Conservation (phyloP, 352 stramenopile genomes). For the Bremia lactucae region DNA sequence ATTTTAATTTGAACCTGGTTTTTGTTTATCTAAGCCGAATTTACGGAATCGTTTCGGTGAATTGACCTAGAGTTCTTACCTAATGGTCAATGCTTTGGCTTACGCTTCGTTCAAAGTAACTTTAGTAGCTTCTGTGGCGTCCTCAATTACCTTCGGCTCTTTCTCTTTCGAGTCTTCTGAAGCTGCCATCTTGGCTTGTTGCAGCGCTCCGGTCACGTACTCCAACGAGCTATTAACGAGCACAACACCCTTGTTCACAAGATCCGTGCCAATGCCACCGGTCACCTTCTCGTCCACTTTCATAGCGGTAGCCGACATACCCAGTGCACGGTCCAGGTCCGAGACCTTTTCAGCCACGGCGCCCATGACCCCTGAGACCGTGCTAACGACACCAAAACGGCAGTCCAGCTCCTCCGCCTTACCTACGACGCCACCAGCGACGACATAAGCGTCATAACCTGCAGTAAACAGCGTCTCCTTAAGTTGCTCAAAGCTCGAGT, state of each 20-base stretch:
- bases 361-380: constrained; percentile 36
- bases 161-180: constrained; percentile 27
- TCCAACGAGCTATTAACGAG: constrained; percentile 61
- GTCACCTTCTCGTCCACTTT: constrained; percentile 68
- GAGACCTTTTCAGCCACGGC: constrained; percentile 43
- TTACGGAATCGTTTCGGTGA: too few relatives aligned
- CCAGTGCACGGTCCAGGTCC: constrained; percentile 43
- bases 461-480: constrained; percentile 42
- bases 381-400: constrained; percentile 39
- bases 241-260: constrained; percentile 33
- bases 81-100: too few relatives aligned
- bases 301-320: constrained; percentile 51
- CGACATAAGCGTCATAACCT: constrained; percentile 40
- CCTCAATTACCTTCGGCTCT: constrained; percentile 19
- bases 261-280: constrained; percentile 48
- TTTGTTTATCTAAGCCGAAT: too few relatives aligned
- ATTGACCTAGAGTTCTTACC: too few relatives aligned
- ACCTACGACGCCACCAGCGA: constrained; percentile 36
- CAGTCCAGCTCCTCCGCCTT: constrained; percentile 55
- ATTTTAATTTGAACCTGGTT: too few relatives aligned
- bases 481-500: constrained; percentile 51
- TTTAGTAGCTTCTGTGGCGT: constrained; percentile 11
- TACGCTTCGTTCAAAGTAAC: too few relatives aligned
- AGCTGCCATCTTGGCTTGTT: constrained; percentile 53
- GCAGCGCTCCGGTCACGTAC: constrained; percentile 50